These are phyloP conservation scores for Teratosphaeria viscida DNA, from an alignment of 2,329 filamentous ascomycete genomes.

Conservation along the genomic window DNA sequence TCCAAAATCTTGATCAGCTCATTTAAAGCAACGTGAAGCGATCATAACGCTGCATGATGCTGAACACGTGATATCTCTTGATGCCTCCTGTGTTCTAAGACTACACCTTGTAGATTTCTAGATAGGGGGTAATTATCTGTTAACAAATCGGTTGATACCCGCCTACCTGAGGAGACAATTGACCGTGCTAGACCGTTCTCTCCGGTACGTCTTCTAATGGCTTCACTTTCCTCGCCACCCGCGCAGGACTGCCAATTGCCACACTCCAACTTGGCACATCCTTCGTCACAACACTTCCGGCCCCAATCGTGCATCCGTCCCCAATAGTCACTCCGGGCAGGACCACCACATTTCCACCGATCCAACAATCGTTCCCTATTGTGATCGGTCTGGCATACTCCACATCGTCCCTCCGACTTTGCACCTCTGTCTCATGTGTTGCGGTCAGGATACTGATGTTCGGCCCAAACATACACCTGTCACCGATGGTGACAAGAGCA, in stretches of 20 bases:
- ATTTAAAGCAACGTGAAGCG: no score
- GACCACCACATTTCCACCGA: constrained; percentile 61
- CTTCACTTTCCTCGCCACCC: constrained; percentile 13
- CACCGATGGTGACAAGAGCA: constrained; percentile 61
- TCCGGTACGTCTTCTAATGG: neutral
- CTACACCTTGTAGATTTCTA: no score
- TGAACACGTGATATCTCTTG: no score
- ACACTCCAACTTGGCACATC: constrained; percentile 20
- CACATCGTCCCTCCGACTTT: constrained; percentile 65
- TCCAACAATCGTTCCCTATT: constrained; percentile 73
- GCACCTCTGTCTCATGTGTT: constrained; percentile 62
- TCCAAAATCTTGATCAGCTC: no score
- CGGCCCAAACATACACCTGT: constrained; percentile 67
- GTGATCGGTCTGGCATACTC: constrained; percentile 63
- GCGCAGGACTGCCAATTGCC: constrained; percentile 15
- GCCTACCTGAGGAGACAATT: no score
- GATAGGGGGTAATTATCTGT: no score
- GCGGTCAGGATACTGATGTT: constrained; percentile 67
- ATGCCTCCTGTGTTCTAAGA: no score
- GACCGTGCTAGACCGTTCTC: neutral
- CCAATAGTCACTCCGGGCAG: constrained; percentile 72
- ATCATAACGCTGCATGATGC: no score
- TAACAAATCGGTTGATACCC: no score
- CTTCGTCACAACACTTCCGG: constrained; percentile 75
- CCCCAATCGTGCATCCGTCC: constrained; percentile 61